Percentiles rank a stretch among this genome's conserved stretches.
These are phyloP conservation scores for Candida ponderosae DNA, from an alignment of 805 yeast species.

Conservation along the genomic window DNA sequence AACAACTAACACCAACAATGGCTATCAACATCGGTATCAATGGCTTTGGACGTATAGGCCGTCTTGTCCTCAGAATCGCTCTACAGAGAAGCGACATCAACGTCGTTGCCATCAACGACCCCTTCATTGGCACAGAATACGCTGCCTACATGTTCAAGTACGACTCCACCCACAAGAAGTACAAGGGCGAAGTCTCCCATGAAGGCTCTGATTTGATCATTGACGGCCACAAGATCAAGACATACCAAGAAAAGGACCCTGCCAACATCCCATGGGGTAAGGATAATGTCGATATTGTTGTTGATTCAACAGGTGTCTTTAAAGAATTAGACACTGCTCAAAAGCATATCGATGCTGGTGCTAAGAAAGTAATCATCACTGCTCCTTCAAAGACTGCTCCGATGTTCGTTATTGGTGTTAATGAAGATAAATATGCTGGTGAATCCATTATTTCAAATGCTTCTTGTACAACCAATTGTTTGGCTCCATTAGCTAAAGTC, in stretches of 20 bases:
- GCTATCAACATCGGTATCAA: slow-evolving; percentile 56
- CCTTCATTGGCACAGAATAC: slow-evolving; percentile 59
- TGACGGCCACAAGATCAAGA: slow-evolving; percentile 42
- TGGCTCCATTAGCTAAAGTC: slow-evolving; percentile 67
- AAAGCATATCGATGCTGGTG: slow-evolving; percentile 67
- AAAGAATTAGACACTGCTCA: slow-evolving; percentile 57
- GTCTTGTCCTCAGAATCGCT: slow-evolving; percentile 60
- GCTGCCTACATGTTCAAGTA: slow-evolving; percentile 72
- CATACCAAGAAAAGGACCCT: slow-evolving; percentile 63
- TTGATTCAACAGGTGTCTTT: slow-evolving; percentile 71
- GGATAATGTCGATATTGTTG: slow-evolving; percentile 51
- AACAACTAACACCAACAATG: slow-evolving; percentile 21
- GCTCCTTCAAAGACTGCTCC: slow-evolving; percentile 70
- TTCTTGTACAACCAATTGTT: slow-evolving; percentile 69
- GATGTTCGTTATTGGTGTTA: slow-evolving; percentile 68
- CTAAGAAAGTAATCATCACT: slow-evolving; percentile 65
- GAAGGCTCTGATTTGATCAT: slow-evolving; percentile 45
- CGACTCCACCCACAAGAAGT: slow-evolving; percentile 65
- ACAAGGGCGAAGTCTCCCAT: slow-evolving; percentile 48
- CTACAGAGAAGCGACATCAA: slow-evolving; percentile 42
- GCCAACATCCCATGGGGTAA: slow-evolving; percentile 63
- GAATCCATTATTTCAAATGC: slow-evolving; percentile 62
- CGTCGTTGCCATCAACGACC: slow-evolving; percentile 64
- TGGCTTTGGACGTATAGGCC: slow-evolving; percentile 71
- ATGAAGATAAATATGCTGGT: slow-evolving; percentile 49